phyloP scores from a whole-genome alignment of 2,329 filamentous ascomycete genomes.

The Sporothrix pallida region DNA sequence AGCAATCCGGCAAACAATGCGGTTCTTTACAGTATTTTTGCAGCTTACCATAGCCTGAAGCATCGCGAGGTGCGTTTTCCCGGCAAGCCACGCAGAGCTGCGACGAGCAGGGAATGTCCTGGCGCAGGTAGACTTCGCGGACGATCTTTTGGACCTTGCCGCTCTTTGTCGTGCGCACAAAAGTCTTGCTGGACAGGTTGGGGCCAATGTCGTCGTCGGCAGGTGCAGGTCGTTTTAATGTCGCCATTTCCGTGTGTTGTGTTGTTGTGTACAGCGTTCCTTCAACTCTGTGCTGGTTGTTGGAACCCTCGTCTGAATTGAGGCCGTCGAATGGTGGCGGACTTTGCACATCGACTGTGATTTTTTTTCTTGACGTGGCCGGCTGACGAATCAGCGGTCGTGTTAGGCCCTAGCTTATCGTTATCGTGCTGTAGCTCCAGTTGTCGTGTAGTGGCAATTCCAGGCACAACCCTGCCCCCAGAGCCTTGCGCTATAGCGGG shows the following conservation, averaged over 20 bases:
- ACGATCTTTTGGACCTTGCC: constrained; percentile 99
- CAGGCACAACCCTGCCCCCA: neutral
- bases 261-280: constrained; percentile 2
- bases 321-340: neutral
- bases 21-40: neutral
- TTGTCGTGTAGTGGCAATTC: neutral
- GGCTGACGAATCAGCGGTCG: constrained; percentile 37
- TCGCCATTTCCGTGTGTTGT: constrained; percentile 59
- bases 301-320: neutral
- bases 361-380: too few relatives aligned
- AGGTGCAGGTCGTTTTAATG: constrained; percentile 64
- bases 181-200: constrained; percentile 93
- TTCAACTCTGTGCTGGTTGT: too few relatives aligned
- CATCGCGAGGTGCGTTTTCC: constrained; percentile 76
- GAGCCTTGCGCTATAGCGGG: constrained; percentile 19
- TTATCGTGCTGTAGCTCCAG: constrained; percentile 33
- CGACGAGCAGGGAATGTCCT: constrained; percentile 97
- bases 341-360: too few relatives aligned
- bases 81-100: constrained; percentile 81
- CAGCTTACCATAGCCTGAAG: constrained; percentile 72
- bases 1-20: neutral
- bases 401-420: constrained; percentile 35
- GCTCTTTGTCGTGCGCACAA: constrained; percentile 90
- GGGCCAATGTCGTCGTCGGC: constrained; percentile 58
- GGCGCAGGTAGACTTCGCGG: constrained; percentile 90